Evolutionary conservation across 106 monocot genomes (phyloP), one percentile per base, ranked within the genome.

Genomic region (Dioscorea alata): DNA sequence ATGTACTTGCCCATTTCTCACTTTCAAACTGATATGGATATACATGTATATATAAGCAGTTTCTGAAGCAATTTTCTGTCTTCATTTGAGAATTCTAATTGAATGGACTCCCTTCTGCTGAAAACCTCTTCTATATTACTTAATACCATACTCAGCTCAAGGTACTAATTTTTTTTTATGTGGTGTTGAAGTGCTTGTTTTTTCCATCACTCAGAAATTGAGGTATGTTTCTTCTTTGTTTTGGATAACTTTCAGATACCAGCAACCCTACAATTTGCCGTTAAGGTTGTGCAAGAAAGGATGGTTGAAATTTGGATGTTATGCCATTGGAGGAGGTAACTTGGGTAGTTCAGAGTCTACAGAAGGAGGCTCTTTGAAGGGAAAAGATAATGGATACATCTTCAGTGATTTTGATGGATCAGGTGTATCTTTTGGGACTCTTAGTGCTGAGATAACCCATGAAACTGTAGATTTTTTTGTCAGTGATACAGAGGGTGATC

Each of bases 381-480:
- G 50, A 67, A 77, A 60, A 51, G 63, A 71, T 59, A 87, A 87
- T 60, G 86, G 84, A 3, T 76, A 78, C 78, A 2, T 71, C 67
- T 69, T 67, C 15, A 65, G 73, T 50, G 64, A 68, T 2, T 23
- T 57, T 5, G 58, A 69, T 75, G 67, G 35, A 57, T 63, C 79
- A 66, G 58, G 65, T 31, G 17, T 73, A 23, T 76, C 82, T 1
- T 85, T 92, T 79, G 52, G 65, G 33, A 85, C 88, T 33, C 54
- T 92, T 12, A 78, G 49, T 76, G 85, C 92, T 68, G 75, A 88
- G 74, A 88, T 88, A 72, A 92, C 85, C 33, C 80, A 79, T 31
- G 92, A 92, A 78, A 88, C 82, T 22, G 71, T 65, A 0, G 92
- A 92, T 73, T 88, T 92, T 69, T 88, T 92, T 71, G 88, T 88